Evolutionary conservation across 805 yeast genomes (phyloP).

Genomic region (Tetrapisispora namnaoensis): DNA sequence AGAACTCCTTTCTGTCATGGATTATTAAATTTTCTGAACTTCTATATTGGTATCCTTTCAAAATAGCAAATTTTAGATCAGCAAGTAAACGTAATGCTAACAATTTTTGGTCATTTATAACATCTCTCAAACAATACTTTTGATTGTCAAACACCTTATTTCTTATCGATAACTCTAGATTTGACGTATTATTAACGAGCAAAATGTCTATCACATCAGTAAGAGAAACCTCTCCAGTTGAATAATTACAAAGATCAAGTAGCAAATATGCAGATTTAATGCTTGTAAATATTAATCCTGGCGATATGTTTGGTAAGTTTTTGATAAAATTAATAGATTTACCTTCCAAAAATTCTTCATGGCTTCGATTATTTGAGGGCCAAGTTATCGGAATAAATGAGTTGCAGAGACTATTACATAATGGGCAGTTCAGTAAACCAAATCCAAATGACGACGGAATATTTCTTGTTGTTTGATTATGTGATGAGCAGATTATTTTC

Average conservation of each 20-base stretch:
- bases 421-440: slow-evolving; percentile 77
- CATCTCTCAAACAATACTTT: slow-evolving; percentile 41
- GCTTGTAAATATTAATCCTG: slow-evolving; percentile 8
- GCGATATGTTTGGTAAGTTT: neutral
- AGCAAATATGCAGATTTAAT: slow-evolving; percentile 16
- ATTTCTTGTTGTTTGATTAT: slow-evolving; percentile 70
- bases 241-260: slow-evolving; percentile 7
- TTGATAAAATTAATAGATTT: neutral
- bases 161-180: slow-evolving; percentile 56
- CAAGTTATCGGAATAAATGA: slow-evolving; percentile 59
- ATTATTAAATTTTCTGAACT: neutral
- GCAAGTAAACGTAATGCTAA: slow-evolving; percentile 45
- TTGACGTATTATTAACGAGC: slow-evolving; percentile 48
- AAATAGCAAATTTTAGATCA: slow-evolving; percentile 25
- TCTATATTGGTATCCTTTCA: neutral
- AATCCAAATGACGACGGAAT: slow-evolving; percentile 64
- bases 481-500: slow-evolving; percentile 43
- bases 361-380: neutral
- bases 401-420: slow-evolving; percentile 81
- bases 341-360: neutral
- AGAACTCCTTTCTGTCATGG: slow-evolving; percentile 5
- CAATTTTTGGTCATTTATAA: slow-evolving; percentile 51
- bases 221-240: slow-evolving; percentile 8
- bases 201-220: slow-evolving; percentile 22
- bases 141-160: slow-evolving; percentile 2